Conservation (phyloP, 2,329 filamentous ascomycete genomes). For the Rhytidhysteron rufulum region DNA sequence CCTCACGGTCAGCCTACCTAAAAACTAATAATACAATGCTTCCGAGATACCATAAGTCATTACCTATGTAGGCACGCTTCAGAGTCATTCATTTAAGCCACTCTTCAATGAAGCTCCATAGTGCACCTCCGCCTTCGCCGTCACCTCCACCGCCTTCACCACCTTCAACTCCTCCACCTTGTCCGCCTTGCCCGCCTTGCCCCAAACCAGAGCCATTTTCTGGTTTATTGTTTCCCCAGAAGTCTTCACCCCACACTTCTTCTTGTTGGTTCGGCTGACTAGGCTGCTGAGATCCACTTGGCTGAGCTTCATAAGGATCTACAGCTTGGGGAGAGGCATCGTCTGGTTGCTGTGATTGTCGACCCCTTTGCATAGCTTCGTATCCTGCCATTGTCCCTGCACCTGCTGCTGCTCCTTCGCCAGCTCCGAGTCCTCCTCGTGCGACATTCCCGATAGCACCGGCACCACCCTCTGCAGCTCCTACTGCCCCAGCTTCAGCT, state of each 20-base stretch:
- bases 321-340: slow-evolving; percentile 10
- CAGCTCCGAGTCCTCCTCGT: slow-evolving; percentile 31
- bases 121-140: slow-evolving; percentile 3
- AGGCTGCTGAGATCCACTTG: slow-evolving; percentile 4
- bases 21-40: too few relatives aligned
- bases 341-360: slow-evolving; percentile 18
- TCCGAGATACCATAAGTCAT: too few relatives aligned
- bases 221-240: slow-evolving; percentile 20
- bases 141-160: slow-evolving; percentile 11
- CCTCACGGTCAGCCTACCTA: too few relatives aligned
- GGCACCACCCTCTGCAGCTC: slow-evolving; percentile 40
- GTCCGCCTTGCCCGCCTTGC: not conserved
- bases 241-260: slow-evolving; percentile 21
- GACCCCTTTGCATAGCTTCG: slow-evolving; percentile 58
- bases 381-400: slow-evolving; percentile 61
- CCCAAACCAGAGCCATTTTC: slow-evolving; percentile 33
- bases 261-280: slow-evolving; percentile 20
- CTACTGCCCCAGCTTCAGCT: slow-evolving; percentile 36
- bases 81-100: not conserved
- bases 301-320: slow-evolving; percentile 22
- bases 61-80: too few relatives aligned
- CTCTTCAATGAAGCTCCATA: not conserved
- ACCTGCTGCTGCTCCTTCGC: slow-evolving; percentile 46
- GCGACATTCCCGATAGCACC: slow-evolving; percentile 49
- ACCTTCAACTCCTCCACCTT: slow-evolving; percentile 13